Conservation (phyloP, 139 green algal species). For the Volvox reticuliferus region DNA sequence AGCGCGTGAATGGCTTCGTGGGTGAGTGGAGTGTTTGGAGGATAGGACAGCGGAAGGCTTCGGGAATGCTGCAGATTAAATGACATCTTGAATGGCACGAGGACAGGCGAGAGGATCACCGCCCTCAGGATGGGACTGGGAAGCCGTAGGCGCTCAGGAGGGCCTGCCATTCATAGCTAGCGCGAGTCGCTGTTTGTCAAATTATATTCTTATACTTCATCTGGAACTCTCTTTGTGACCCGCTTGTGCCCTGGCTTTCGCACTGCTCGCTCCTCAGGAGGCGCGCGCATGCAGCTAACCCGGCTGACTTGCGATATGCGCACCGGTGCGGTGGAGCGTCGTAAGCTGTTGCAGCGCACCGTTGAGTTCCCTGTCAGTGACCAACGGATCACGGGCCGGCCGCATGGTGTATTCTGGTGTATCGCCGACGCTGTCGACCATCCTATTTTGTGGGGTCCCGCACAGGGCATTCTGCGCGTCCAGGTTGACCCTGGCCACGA, state of each 20-base stretch:
- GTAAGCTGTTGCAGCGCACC: constrained; percentile 58
- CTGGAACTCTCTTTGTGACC: no score
- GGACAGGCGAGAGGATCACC: no score
- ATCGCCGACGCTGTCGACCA: constrained; percentile 62
- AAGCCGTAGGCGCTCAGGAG: no score
- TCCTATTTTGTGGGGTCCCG: constrained; percentile 56
- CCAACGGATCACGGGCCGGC: constrained; percentile 16
- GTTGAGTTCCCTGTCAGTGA: constrained; percentile 75
- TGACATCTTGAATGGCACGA: no score
- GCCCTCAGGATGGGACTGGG: no score
- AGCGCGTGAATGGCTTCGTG: constrained; percentile 2
- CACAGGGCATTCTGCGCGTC: constrained; percentile 40
- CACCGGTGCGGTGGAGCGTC: constrained; percentile 14
- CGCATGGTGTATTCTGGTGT: constrained; percentile 67
- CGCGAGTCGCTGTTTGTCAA: no score
- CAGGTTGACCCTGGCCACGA: neutral
- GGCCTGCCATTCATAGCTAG: no score
- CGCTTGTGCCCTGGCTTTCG: no score
- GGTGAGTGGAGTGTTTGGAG: neutral
- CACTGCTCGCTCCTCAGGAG: constrained; percentile 9
- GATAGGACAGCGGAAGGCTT: neutral
- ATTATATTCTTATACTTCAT: no score
- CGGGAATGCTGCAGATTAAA: no score
- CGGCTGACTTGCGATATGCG: constrained; percentile 66
- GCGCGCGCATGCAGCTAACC: constrained; percentile 57